Base-by-base conservation (phyloP, 2,329 filamentous ascomycete species). In the Pestalotiopsis sp. region DNA sequence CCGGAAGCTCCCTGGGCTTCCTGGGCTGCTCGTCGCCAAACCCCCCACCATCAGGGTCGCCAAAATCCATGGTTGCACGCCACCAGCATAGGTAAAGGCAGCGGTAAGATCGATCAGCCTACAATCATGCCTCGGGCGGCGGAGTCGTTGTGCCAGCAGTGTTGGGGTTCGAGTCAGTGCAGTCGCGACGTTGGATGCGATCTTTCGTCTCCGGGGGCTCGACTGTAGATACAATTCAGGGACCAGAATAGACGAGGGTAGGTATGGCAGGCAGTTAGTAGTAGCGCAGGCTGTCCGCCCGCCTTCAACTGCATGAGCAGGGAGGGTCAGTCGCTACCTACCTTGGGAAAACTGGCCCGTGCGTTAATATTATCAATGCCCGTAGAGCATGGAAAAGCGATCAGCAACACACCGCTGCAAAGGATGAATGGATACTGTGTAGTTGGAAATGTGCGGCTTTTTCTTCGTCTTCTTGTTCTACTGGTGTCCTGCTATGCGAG, bases 1-100 rank as follows among this genome's bases (percentile, higher is more conserved):
- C 83, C 55, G 96, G 96, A 64, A 98, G 88, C 70, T 79, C 73
- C 69, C 83, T 83, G 69, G 86, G 82, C 79, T 82, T 84, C 70
- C 77, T 77, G 31, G 81, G 75, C 76, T 79, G 79, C 70, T 81
- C 79, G 70, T 78, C 79, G 76, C 78, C 80, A 69, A 80, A 78
- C 67, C 82, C 82, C 78, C 79, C 81, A 76, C 78, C 80, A 77
- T 82, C 80, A 75, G 81, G 79, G 77, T 85, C 85, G 79, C 84
- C 86, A 76, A 87, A 81, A 83, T 91, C 88, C 88, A 91, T 91
- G 79, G 81, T 81, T 78, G 27, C 57, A 14, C 23, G 12, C 23
- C 23, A 13, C 23, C 57, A 59, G 23, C 57, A 20, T 20, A 62
- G 59, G 31, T 39, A 36, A n/a, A 52, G 45, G 45, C 17, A 52